Base-by-base conservation (phyloP, 2,329 filamentous ascomycete species). In the Venturia oleaginea region DNA sequence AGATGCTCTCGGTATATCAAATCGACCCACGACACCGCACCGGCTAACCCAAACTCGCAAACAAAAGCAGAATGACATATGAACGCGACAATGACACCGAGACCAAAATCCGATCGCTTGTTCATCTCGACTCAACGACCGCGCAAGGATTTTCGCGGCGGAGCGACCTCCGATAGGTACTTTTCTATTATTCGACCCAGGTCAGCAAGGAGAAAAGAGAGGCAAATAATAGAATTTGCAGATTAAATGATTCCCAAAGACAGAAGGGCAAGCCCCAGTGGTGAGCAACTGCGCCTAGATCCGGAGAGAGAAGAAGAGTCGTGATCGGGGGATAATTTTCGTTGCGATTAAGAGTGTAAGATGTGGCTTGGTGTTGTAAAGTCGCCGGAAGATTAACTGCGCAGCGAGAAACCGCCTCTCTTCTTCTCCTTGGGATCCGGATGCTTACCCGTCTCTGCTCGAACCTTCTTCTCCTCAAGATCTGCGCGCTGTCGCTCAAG, bases 391-490 rank as follows among this genome's bases (percentile, higher is more conserved):
- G 15, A 60, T 57, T 63, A 64, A 51, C 30, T 57, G 19, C 94
- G 92, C 76, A 99, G 90, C 69, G 94, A 99, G 85, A 99, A 99
- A 90, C 97, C 97, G 81, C 57, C 57, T 30, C 59, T 61, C 55
- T 92, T 90, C 89, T 96, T 96, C 80, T 88, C 88, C 83, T 97
- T 93, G 82, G 97, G 92, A 82, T 97, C 94, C 80, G 97, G 81
- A 69, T 94, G 94, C 76, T 94, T 86, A 74, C 94, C 94, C 76
- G 89, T 96, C 80, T 99, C 94, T 81, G 99, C 83, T 73, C 94
- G 88, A 69, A 85, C 79, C 84, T 99, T 99, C 90, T 97, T 99
- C 81, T 99, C 94, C 77, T 99, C 94, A 75, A 99, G 86, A 78
- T 99, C 94, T 77, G 86, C 79, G 76, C 92, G 88, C 83, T 97